These are phyloP conservation scores for Solanum chiquidenum DNA, from an alignment of 257 asterid genomes.

Conservation along the genomic window DNA sequence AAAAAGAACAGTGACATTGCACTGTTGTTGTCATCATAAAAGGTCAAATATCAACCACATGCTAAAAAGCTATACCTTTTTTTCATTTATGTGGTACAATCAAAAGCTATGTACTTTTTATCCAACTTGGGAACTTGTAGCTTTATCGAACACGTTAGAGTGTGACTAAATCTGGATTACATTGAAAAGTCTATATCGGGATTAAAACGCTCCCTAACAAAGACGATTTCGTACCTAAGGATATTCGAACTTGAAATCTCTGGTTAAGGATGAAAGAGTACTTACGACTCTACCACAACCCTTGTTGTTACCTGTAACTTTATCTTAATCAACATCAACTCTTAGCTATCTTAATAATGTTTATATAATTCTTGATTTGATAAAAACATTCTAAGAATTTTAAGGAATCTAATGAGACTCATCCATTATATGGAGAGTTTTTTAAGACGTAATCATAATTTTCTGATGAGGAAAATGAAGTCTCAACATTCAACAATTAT, in stretches of 20 bases:
- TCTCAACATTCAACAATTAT: neutral
- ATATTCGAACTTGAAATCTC: accelerated
- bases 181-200: too few species aligned
- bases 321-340: neutral
- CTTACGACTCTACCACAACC: neutral
- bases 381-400: neutral
- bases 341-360: neutral
- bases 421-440: neutral
- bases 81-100: neutral
- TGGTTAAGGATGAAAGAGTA: too few species aligned
- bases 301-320: neutral
- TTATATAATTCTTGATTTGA: neutral
- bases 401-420: neutral
- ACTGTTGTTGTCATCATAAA: conserved; percentile 11
- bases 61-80: conserved; percentile 7
- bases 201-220: too few species aligned
- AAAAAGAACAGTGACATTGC: neutral
- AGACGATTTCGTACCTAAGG: accelerated
- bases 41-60: conserved; percentile 32
- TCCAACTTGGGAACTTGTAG: neutral
- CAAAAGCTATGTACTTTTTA: conserved; percentile 18
- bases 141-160: neutral
- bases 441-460: neutral
- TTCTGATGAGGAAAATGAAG: neutral
- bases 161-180: neutral